A percentile compares a stretch with the other conserved stretches of the same genome.
Evolutionary conservation across 2,329 filamentous ascomycete species (phyloP).

Genomic region (Colletotrichum filicis): DNA sequence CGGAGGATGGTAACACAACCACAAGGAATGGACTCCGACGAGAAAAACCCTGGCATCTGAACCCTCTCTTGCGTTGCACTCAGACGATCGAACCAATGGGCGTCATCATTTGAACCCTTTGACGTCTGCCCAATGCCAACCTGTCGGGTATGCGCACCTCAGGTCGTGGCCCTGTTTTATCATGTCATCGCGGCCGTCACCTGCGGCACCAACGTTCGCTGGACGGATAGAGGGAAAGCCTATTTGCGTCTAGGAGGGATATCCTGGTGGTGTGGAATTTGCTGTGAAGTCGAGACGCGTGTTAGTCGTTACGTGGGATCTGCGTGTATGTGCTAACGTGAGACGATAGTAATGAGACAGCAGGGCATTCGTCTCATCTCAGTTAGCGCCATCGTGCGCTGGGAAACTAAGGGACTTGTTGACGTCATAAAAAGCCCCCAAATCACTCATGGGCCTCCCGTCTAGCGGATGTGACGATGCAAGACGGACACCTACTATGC

Average conservation of each 20-base stretch:
- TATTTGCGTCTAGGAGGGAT: conserved; percentile 9
- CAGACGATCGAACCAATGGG: neutral
- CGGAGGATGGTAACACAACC: neutral
- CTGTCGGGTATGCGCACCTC: neutral
- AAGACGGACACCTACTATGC: neutral
- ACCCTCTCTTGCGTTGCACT: neutral
- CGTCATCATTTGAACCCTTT: neutral
- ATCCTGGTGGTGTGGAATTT: conserved; percentile 3
- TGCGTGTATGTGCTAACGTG: neutral
- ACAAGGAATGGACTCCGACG: neutral
- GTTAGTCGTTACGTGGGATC: neutral
- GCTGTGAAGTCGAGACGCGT: neutral
- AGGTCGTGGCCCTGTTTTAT: conserved; percentile 12
- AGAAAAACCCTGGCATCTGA: neutral
- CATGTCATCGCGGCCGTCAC: conserved; percentile 15
- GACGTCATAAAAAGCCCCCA: conserved; percentile 21
- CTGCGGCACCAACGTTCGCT: neutral
- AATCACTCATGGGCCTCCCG: conserved; percentile 6
- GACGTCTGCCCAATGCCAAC: neutral
- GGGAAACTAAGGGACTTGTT: conserved; percentile 23
- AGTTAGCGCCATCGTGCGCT: conserved; percentile 24
- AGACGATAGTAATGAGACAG: neutral
- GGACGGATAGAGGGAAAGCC: conserved; percentile 8
- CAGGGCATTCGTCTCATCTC: conserved; percentile 17
- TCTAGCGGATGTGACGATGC: conserved; percentile 18